Percentiles rank a stretch among this genome's conserved stretches.
phyloP scores from a whole-genome alignment of 805 yeast genomes.

The Ogataea siamensis region DNA sequence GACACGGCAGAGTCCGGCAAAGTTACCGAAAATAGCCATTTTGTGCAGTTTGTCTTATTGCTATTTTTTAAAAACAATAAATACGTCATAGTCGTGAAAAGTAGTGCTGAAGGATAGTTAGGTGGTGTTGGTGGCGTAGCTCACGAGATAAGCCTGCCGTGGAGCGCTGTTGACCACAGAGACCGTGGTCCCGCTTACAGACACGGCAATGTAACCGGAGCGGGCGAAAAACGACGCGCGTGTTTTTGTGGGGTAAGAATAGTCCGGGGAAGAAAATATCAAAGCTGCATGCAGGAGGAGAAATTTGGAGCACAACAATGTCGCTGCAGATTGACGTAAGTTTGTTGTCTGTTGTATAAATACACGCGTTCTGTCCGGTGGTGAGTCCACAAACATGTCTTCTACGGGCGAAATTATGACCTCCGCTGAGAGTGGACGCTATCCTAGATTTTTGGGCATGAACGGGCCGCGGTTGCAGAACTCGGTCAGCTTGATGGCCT shows the following conservation, averaged over 20 bases:
- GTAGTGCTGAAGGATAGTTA: too few relatives aligned
- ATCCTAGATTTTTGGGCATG: constrained; percentile 16
- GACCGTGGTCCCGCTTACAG: too few relatives aligned
- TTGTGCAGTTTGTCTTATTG: too few relatives aligned
- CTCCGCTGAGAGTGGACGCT: background rate
- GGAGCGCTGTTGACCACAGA: too few relatives aligned
- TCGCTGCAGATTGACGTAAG: constrained; percentile 1
- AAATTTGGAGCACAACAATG: background rate
- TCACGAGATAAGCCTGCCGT: too few relatives aligned
- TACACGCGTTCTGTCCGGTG: background rate
- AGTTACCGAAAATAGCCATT: too few relatives aligned
- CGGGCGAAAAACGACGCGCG: background rate
- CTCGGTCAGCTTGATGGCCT: constrained; percentile 24
- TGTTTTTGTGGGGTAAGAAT: constrained; percentile 1
- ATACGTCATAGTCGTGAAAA: background rate
- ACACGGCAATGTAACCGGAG: background rate
- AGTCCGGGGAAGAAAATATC: background rate
- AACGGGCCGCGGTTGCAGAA: constrained; percentile 21
- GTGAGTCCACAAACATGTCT: background rate
- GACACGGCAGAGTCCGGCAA: too few relatives aligned
- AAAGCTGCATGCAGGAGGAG: background rate
- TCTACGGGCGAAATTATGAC: background rate
- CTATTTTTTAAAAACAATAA: too few relatives aligned
- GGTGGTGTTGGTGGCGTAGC: too few relatives aligned
- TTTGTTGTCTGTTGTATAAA: background rate